Evolutionary conservation across 1,284 basidiomycete genomes (phyloP).

Genomic region (Melampsora americana): DNA sequence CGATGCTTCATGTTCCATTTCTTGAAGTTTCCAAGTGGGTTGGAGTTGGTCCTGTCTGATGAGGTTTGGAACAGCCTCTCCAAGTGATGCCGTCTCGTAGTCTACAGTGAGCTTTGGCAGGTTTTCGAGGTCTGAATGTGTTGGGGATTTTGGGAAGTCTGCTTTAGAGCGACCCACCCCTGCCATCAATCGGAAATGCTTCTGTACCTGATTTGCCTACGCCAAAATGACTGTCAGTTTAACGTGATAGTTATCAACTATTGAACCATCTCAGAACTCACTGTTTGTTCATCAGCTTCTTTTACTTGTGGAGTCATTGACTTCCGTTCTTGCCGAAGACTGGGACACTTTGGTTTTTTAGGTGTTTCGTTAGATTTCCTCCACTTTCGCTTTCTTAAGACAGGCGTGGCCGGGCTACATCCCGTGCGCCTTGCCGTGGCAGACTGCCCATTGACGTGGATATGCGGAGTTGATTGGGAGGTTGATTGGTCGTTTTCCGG

Average conservation of each 20-base stretch:
- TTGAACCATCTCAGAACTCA: background rate
- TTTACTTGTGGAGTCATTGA: background rate
- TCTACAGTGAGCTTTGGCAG: constrained; percentile 1
- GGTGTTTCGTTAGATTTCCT: background rate
- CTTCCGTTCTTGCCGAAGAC: background rate
- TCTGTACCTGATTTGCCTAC: background rate
- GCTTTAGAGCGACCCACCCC: constrained; percentile 3
- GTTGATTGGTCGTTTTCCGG: no score
- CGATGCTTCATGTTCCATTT: background rate
- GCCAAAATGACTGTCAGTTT: background rate
- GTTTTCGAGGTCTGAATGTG: constrained; percentile 6
- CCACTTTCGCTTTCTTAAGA: no score
- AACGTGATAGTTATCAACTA: no score
- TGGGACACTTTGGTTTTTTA: background rate
- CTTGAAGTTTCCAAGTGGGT: background rate
- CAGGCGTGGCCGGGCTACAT: no score
- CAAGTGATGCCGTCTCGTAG: background rate
- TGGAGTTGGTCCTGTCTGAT: background rate
- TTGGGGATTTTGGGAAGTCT: constrained; percentile 18
- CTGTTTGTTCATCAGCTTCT: constrained; percentile 6
- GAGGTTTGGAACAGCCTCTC: background rate
- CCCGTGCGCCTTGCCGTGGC: no score
- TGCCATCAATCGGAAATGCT: background rate
- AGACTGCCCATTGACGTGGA: no score
- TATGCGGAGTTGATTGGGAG: no score